Evolutionary conservation across 2,329 filamentous ascomycete genomes (phyloP).

Genomic region (Aureobasidium zeae): DNA sequence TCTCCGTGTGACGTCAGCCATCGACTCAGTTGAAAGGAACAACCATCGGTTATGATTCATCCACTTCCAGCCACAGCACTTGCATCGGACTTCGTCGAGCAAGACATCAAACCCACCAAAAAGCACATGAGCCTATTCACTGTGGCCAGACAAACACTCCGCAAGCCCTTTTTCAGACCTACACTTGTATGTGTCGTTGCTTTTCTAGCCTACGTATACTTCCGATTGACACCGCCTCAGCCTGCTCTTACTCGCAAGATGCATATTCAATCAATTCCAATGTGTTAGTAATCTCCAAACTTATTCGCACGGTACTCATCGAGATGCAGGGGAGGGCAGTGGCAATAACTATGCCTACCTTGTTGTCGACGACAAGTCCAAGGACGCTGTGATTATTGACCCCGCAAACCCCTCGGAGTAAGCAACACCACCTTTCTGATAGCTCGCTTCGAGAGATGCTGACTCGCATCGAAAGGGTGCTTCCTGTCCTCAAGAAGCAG

Average conservation of each 20-base stretch:
- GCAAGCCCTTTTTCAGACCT: slow-evolving; percentile 8
- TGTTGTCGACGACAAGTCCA: slow-evolving; percentile 42
- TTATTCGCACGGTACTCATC: no score
- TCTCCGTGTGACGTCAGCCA: not conserved
- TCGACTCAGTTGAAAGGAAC: no score
- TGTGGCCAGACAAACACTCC: slow-evolving; percentile 8
- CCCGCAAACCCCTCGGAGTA: slow-evolving; percentile 72
- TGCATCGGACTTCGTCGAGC: no score
- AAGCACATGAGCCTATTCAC: slow-evolving; percentile 13
- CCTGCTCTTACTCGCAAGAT: slow-evolving; percentile 39
- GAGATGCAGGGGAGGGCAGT: slow-evolving; percentile 61
- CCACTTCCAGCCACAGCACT: no score
- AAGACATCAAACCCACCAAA: not conserved
- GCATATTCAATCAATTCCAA: slow-evolving; percentile 82
- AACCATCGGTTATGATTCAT: no score
- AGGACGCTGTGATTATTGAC: slow-evolving; percentile 57
- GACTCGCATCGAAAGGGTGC: slow-evolving; percentile 38
- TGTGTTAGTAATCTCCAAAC: slow-evolving; percentile 52
- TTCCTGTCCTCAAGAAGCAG: slow-evolving; percentile 61
- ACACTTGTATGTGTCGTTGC: slow-evolving; percentile 9
- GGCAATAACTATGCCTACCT: slow-evolving; percentile 77
- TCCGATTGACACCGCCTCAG: slow-evolving; percentile 15
- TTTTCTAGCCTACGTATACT: slow-evolving; percentile 1
- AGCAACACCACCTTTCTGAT: slow-evolving; percentile 24
- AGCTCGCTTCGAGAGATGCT: not conserved